Base-by-base conservation (phyloP, 305 asterid species). In the Fraxinus angustifolia region DNA sequence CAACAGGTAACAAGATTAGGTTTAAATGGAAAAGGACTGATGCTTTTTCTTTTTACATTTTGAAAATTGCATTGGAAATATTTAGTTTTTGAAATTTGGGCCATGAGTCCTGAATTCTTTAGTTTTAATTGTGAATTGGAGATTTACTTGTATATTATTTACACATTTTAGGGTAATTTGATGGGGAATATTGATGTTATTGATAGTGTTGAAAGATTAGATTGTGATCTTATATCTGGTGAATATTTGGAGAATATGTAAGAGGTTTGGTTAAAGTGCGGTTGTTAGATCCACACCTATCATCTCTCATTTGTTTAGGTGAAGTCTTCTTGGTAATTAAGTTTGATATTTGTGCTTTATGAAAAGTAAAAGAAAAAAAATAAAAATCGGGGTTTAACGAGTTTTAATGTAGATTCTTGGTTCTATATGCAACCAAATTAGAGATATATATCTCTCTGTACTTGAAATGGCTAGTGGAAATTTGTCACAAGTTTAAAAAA, bases 1-100 rank as follows among this genome's bases (percentile, higher is more conserved):
- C 34, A 84, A 83, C 88, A 93, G 98, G 98, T 94, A 74, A 82
- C 76, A 4, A 33, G 12, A 67, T 65, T 65, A 21, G 16, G 30
- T 10, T 23, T 68, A 30, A 34, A 70, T 36, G 31, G 31, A 65
- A 16, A 72, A 82, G 71, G 2, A 28, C 81, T 75, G 16, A 81
- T 62, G 79, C 80, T 73, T 81, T 76, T 8, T 58, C 12, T 12
- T 6, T 6, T 65, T 75, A 83, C 23, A 17, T 31, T 85, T 81
- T 42, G 40, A 45, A 35, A 38, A 68, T 79, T 23, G 28, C 73
- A 3, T 50, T 33, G 72, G 67, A 53, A 42, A n/a, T 79, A 36
- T 14, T 74, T 23, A 50, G 45, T 53, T 67, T 45, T 21, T 16
- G 33, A 8, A 2, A 38, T 0, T 79, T 81, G 74, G 33, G 70